phyloP scores from a whole-genome alignment of 2,329 filamentous ascomycete species.

The Ophiocordyceps sinensis region DNA sequence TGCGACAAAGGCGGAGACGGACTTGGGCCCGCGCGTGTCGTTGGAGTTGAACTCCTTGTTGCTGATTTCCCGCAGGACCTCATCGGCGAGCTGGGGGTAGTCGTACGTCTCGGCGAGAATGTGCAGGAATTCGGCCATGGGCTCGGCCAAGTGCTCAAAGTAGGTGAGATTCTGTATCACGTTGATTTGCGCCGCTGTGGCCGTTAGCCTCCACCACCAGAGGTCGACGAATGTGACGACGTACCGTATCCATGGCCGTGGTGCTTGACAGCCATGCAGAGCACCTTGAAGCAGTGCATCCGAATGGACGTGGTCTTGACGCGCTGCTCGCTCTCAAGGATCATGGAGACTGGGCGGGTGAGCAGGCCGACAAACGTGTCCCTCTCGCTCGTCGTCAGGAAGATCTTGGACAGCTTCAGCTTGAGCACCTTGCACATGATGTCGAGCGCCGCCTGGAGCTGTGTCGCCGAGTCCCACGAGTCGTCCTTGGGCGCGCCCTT shows the following conservation, averaged over 20 bases:
- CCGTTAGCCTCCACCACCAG: slow-evolving; percentile 10
- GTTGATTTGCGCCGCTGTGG: slow-evolving; percentile 78
- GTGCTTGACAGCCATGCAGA: slow-evolving; percentile 94
- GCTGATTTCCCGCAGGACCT: slow-evolving; percentile 84
- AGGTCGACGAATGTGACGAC: slow-evolving; percentile 7
- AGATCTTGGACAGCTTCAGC: slow-evolving; percentile 82
- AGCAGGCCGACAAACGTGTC: slow-evolving; percentile 90
- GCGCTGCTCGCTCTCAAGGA: slow-evolving; percentile 85
- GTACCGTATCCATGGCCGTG: slow-evolving; percentile 91
- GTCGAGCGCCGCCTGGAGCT: slow-evolving; percentile 79
- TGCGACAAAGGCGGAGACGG: slow-evolving; percentile 83
- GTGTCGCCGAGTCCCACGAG: slow-evolving; percentile 75
- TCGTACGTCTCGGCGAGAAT: slow-evolving; percentile 96
- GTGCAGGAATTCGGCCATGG: slow-evolving; percentile 96
- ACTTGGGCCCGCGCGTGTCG: slow-evolving; percentile 89
- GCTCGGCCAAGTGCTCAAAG: slow-evolving; percentile 96
- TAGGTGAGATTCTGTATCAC: slow-evolving; percentile 97
- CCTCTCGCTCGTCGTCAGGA: slow-evolving; percentile 87
- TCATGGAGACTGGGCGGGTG: slow-evolving; percentile 82
- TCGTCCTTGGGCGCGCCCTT: slow-evolving; percentile 69
- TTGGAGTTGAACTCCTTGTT: slow-evolving; percentile 98
- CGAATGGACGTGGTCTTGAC: slow-evolving; percentile 79
- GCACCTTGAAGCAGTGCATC: slow-evolving; percentile 94
- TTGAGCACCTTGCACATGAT: slow-evolving; percentile 94
- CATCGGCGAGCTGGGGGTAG: slow-evolving; percentile 86